These are phyloP conservation scores for Hansenula lynferdii DNA, from an alignment of 1,139 yeast genomes.

Conservation along the genomic window DNA sequence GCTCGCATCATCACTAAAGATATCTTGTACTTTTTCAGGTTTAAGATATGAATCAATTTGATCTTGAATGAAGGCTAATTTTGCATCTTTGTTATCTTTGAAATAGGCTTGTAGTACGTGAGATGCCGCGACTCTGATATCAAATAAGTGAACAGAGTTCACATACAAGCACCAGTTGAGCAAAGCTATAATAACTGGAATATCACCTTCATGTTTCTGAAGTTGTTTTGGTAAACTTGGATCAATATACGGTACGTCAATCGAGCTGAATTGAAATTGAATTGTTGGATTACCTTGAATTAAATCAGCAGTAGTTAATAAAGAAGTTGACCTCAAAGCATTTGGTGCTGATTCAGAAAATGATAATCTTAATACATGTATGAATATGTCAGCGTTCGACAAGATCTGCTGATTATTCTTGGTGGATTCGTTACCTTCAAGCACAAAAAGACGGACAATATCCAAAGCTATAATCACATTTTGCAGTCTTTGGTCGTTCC, in stretches of 20 bases:
- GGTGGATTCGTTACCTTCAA: conserved; percentile 69
- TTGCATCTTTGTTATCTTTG: conserved; percentile 58
- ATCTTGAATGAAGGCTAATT: conserved; percentile 53
- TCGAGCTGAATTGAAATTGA: conserved; percentile 66
- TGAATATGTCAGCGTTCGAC: conserved; percentile 57
- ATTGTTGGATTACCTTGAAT: conserved; percentile 58
- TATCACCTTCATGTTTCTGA: conserved; percentile 17
- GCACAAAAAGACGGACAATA: conserved; percentile 68
- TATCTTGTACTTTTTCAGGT: too few relatives aligned
- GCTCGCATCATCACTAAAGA: too few relatives aligned
- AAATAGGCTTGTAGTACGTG: conserved; percentile 66
- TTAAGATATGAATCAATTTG: too few relatives aligned
- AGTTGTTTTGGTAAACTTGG: conserved; percentile 54
- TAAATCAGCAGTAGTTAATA: conserved; percentile 73
- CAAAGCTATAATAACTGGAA: conserved; percentile 71
- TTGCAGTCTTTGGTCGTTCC: conserved; percentile 70
- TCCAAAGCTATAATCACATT: conserved; percentile 67
- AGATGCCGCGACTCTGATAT: conserved; percentile 69
- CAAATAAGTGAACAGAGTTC: conserved; percentile 82
- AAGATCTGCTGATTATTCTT: conserved; percentile 56
- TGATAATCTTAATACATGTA: conserved; percentile 61
- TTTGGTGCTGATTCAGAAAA: conserved; percentile 63
- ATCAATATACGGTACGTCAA: conserved; percentile 90
- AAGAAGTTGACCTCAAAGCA: conserved; percentile 57
- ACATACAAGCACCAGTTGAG: conserved; percentile 76